phyloP scores from a whole-genome alignment of 768 basidiomycete genomes.

The Tephrocybe sp. region DNA sequence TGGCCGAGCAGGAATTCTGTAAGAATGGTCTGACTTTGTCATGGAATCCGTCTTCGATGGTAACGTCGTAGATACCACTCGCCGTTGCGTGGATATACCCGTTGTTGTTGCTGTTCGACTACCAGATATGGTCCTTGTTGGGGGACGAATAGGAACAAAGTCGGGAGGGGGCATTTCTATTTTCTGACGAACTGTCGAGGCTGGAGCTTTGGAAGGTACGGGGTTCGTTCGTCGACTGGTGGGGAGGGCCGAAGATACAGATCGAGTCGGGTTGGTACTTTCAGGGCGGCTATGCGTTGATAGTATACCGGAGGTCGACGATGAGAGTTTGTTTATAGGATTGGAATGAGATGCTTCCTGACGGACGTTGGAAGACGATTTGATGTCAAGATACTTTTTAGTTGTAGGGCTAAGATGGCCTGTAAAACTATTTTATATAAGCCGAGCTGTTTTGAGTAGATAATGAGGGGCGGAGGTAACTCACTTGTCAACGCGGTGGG shows the following conservation, averaged over 20 bases:
- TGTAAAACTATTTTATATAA: constrained; percentile 51
- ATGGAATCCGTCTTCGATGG: constrained; percentile 3
- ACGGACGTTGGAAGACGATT: constrained; percentile 13
- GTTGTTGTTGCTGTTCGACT: constrained; percentile 16
- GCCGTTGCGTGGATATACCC: constrained; percentile 12
- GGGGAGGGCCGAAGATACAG: constrained; percentile 25
- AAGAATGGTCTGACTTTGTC: background rate
- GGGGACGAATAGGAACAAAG: constrained; percentile 26
- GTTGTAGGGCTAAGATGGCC: constrained; percentile 72
- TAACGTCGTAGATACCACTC: constrained; percentile 11
- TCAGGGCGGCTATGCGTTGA: constrained; percentile 19
- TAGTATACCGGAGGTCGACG: constrained; percentile 22
- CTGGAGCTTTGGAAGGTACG: constrained; percentile 3
- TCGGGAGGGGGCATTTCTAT: constrained; percentile 25
- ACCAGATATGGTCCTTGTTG: constrained; percentile 9
- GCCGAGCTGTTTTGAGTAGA: background rate
- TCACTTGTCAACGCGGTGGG: constrained; percentile 65
- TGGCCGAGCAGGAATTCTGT: constrained; percentile 8
- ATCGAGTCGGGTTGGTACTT: constrained; percentile 11
- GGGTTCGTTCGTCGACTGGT: constrained; percentile 10
- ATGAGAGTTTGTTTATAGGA: constrained; percentile 15
- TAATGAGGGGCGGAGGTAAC: background rate
- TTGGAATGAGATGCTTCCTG: constrained; percentile 19
- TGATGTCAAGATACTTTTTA: constrained; percentile 70
- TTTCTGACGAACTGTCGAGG: constrained; percentile 16